These are phyloP conservation scores for Lathyrus oleraceus DNA, from an alignment of 306 rosid genomes.

Conservation along the genomic window DNA sequence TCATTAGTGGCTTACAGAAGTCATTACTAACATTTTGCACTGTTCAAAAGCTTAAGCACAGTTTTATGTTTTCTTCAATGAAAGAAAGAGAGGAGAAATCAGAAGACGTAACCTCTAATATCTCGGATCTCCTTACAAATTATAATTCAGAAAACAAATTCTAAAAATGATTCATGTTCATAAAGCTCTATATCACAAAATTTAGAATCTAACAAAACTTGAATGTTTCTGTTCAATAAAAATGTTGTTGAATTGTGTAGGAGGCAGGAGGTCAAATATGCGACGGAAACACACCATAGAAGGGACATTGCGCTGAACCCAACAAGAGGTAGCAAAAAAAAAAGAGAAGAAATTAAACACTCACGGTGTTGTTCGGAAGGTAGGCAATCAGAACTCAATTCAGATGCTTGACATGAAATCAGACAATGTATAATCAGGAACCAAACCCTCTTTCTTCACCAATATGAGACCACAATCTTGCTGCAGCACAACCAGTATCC, in stretches of 20 bases:
- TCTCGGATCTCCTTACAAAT: neutral
- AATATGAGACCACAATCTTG: slow-evolving; percentile 23
- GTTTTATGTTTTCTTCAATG: neutral
- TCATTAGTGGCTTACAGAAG: neutral
- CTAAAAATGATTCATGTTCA: neutral
- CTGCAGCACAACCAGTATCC: neutral
- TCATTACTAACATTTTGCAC: neutral
- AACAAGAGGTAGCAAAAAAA: neutral
- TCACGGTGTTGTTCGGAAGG: slow-evolving; percentile 4
- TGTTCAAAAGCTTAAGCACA: neutral
- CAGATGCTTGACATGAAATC: slow-evolving; percentile 23
- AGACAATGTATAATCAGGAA: neutral
- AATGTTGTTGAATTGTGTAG: slow-evolving; percentile 8
- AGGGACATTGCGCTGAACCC: neutral
- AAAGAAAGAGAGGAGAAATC: slow-evolving; percentile 2
- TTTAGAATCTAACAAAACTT: neutral
- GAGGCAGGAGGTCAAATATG: slow-evolving; percentile 14
- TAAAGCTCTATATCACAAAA: neutral
- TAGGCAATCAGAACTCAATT: slow-evolving; percentile 12
- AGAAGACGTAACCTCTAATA: neutral
- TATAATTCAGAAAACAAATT: neutral
- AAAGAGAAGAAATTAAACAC: neutral
- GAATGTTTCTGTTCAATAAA: slow-evolving; percentile 1
- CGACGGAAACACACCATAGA: neutral
- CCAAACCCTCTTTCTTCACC: slow-evolving; percentile 22